phyloP scores from a whole-genome alignment of 2,329 filamentous ascomycete species.

The Colletotrichum sp. region DNA sequence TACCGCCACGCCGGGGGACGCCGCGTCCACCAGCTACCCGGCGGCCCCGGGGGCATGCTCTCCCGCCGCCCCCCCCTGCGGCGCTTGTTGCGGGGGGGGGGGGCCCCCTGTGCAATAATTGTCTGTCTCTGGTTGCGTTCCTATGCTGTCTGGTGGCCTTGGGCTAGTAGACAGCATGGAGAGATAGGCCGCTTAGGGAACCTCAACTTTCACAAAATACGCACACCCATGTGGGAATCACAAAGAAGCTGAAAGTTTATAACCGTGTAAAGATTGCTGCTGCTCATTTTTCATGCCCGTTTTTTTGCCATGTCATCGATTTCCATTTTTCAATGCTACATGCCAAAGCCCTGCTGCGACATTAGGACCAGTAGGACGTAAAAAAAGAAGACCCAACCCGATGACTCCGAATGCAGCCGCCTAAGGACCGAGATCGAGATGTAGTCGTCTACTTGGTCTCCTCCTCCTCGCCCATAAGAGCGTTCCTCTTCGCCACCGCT shows the following conservation, averaged over 20 bases:
- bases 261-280: slow-evolving; percentile 20
- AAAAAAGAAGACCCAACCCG: slow-evolving; percentile 58
- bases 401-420: slow-evolving; percentile 66
- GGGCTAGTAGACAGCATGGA: background rate
- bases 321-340: slow-evolving; percentile 63
- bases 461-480: slow-evolving; percentile 77
- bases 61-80: too few species aligned
- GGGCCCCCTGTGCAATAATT: background rate
- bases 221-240: background rate
- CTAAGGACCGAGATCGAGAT: slow-evolving; percentile 52
- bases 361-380: slow-evolving; percentile 51
- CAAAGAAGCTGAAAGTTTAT: background rate
- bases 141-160: background rate
- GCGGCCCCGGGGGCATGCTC: too few species aligned
- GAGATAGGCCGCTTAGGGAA: background rate
- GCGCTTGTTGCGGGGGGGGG: too few species aligned
- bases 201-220: too few species aligned
- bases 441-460: slow-evolving; percentile 52
- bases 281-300: slow-evolving; percentile 24
- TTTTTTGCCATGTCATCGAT: slow-evolving; percentile 34
- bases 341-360: slow-evolving; percentile 59
- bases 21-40: too few species aligned
- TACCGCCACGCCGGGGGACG: too few species aligned
- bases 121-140: background rate
- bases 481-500: slow-evolving; percentile 87